Evolutionary conservation across 371 early-diverging fungal species (phyloP).

Genomic region (Ordospora colligata): DNA sequence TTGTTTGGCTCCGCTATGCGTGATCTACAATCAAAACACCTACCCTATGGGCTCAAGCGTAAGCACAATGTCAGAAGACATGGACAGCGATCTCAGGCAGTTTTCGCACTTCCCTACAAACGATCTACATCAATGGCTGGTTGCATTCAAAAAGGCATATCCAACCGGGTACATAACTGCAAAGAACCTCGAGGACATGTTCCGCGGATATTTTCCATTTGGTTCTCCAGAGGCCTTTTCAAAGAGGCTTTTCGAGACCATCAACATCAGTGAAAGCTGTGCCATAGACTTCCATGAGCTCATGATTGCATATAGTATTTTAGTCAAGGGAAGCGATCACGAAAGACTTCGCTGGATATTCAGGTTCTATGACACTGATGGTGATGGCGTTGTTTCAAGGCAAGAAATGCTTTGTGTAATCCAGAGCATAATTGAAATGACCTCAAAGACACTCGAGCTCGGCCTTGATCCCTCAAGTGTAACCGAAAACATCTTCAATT

Average conservation of each 20-base stretch:
- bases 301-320: constrained; percentile 54
- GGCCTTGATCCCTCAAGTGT: constrained; percentile 19
- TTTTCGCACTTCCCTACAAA: constrained; percentile 52
- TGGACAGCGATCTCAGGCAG: constrained; percentile 26
- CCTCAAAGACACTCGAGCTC: constrained; percentile 24
- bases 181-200: constrained; percentile 44
- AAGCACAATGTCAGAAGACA: neutral
- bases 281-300: constrained; percentile 53
- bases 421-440: constrained; percentile 44
- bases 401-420: constrained; percentile 37
- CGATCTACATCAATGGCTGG: constrained; percentile 51
- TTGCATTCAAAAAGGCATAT: constrained; percentile 36
- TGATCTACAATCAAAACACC: neutral
- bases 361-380: constrained; percentile 57
- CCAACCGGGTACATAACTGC: constrained; percentile 42
- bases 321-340: constrained; percentile 47
- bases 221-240: constrained; percentile 43
- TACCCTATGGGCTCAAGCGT: constrained; percentile 42
- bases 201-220: constrained; percentile 51
- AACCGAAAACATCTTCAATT: constrained; percentile 34
- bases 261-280: constrained; percentile 50
- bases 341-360: constrained; percentile 58
- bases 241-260: constrained; percentile 47
- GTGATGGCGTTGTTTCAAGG: constrained; percentile 50
- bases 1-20: neutral